phyloP scores from a whole-genome alignment of 768 basidiomycete species.

The Polyporus arcularius region DNA sequence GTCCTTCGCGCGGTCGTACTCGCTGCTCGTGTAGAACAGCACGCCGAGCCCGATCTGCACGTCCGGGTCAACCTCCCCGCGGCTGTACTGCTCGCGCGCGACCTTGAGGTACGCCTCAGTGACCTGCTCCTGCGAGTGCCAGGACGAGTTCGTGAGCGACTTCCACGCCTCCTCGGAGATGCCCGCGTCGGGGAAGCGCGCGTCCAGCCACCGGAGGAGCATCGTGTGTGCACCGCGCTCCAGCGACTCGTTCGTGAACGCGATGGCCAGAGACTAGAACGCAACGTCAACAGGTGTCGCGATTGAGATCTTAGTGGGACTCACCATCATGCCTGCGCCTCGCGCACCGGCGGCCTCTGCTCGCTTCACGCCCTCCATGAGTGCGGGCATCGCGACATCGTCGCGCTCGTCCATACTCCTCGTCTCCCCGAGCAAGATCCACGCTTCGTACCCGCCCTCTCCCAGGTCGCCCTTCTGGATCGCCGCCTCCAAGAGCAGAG shows the following conservation, averaged over 20 bases:
- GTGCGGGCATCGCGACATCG: constrained; percentile 77
- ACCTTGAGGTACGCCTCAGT: constrained; percentile 82
- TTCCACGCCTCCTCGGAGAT: constrained; percentile 58
- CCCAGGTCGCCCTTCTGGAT: constrained; percentile 82
- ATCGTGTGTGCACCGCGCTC: constrained; percentile 85
- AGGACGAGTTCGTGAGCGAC: constrained; percentile 59
- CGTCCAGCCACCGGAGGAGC: constrained; percentile 82
- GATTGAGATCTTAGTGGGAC: constrained; percentile 25
- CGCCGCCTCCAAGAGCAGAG: constrained; percentile 86
- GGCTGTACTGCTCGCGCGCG: constrained; percentile 78
- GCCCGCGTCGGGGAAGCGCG: constrained; percentile 58
- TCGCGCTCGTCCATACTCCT: constrained; percentile 90
- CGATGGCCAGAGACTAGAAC: constrained; percentile 86
- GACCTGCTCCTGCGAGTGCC: constrained; percentile 80
- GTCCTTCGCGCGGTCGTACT: constrained; percentile 89
- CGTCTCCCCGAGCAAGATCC: constrained; percentile 90
- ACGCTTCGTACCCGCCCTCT: constrained; percentile 83
- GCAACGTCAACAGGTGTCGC: constrained; percentile 14
- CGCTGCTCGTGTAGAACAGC: constrained; percentile 83
- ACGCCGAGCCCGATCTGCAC: constrained; percentile 94
- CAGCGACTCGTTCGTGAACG: constrained; percentile 92
- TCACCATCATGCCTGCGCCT: constrained; percentile 75
- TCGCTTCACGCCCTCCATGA: constrained; percentile 67
- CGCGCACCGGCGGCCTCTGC: constrained; percentile 65
- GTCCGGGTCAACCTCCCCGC: constrained; percentile 78